Evolutionary conservation across 805 yeast genomes (phyloP), one percentile per base, ranked within the genome.

Genomic region (Metschnikowia arizonensis): DNA sequence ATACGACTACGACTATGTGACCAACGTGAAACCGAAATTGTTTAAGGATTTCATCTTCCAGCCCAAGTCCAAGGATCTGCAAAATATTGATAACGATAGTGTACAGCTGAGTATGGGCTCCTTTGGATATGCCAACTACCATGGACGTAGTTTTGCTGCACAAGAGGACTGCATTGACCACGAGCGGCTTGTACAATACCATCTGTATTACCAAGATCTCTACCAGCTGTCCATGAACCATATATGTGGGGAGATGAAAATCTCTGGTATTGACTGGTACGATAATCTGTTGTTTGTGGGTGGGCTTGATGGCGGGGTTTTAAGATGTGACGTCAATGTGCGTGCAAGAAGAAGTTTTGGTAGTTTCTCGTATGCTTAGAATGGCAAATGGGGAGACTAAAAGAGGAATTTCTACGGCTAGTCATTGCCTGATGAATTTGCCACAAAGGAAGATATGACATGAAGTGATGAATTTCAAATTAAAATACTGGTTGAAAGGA

Each of bases 321-420:
- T 82, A 37, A 71, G 74, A 52, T 86, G 91, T 89, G 78, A 77
- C 34, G 74, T 86, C 38, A 85, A 84, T 54, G 73, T 78, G 12
- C 76, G 81, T 76, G 77, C 78, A 25, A 69, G 87, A 56, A 66
- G 84, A 47, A 77, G 83, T 46, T 78, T 78, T 51, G 82, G 85
- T 2, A 72, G 82, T 44, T 78, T 69, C 52, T 75, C 71, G 45
- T 64, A 54, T 50, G 68, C 61, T 12, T 69, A 49, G 50, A 12
- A 10, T 10, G 10, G 26, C 10, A 26, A 9, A 36, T 29, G 32
- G 14, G n/a, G 17, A 1, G 32, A n/a, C 8, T 8, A n/a, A 29
- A 2, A 17, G 12, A 29, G 10, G 29, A n/a, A n/a, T n/a, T n/a
- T n/a, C n/a, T n/a, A n/a, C n/a, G n/a, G n/a, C n/a, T n/a, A n/a